These are phyloP conservation scores for Asterophora lycoperdoides DNA, from an alignment of 768 basidiomycete genomes.

Conservation along the genomic window DNA sequence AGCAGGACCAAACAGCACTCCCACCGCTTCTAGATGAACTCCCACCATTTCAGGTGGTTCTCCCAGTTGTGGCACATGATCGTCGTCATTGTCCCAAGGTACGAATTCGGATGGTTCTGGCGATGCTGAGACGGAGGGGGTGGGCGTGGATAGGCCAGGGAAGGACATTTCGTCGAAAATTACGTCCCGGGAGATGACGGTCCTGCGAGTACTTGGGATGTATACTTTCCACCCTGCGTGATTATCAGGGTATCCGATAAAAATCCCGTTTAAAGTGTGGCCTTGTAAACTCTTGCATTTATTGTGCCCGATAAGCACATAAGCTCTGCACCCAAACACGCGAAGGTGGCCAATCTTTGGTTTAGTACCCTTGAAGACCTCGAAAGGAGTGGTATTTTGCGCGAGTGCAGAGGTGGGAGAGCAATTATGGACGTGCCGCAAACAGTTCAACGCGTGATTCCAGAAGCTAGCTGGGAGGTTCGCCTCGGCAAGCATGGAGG, in stretches of 20 bases:
- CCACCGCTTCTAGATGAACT: no score
- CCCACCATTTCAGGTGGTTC: no score
- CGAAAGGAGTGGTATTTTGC: neutral
- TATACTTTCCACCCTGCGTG: constrained; percentile 6
- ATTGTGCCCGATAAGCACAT: constrained; percentile 33
- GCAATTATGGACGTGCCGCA: constrained; percentile 5
- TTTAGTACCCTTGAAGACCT: constrained; percentile 10
- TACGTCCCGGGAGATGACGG: constrained; percentile 1
- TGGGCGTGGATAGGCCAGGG: neutral
- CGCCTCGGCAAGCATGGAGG: constrained; percentile 24
- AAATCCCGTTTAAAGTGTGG: constrained; percentile 28
- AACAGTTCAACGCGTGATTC: no score
- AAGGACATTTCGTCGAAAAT: constrained; percentile 3
- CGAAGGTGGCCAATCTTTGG: constrained; percentile 25
- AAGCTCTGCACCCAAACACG: constrained; percentile 36
- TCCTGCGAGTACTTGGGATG: constrained; percentile 1
- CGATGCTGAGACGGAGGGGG: neutral
- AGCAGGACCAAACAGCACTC: no score
- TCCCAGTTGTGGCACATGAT: no score
- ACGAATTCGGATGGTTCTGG: neutral
- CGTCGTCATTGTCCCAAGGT: no score
- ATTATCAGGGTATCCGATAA: constrained; percentile 31
- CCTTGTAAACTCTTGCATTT: constrained; percentile 26
- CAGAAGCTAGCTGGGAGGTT: constrained; percentile 3
- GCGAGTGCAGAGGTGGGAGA: constrained; percentile 4